Percentiles rank a stretch among this genome's conserved stretches.
These are phyloP conservation scores for Ustilago xerochloae DNA, from an alignment of 1,284 basidiomycete genomes.

Conservation along the genomic window DNA sequence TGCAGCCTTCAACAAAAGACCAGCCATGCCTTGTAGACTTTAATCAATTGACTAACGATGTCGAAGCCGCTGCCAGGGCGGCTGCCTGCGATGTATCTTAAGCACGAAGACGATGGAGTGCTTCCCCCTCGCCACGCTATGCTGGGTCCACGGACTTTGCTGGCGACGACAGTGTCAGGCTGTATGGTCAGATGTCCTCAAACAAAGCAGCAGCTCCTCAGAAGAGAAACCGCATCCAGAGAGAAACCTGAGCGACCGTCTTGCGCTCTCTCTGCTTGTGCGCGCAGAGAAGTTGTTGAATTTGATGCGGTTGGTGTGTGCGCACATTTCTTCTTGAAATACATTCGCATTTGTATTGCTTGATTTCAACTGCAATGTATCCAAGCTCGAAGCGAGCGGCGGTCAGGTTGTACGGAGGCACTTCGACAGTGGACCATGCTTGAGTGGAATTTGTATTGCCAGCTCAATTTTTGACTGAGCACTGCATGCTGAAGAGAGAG, in stretches of 20 bases:
- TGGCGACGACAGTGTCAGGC: too few species aligned
- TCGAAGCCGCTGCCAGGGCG: too few species aligned
- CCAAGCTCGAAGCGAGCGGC: background rate
- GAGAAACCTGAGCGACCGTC: slow-evolving; percentile 1
- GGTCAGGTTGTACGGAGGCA: background rate
- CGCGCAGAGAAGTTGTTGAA: background rate
- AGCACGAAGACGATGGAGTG: background rate
- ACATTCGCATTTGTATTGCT: slow-evolving; percentile 1
- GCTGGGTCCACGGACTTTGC: too few species aligned
- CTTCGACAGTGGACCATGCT: background rate
- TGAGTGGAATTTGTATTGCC: slow-evolving; percentile 1
- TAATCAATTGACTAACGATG: too few species aligned
- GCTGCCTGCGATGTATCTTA: too few species aligned
- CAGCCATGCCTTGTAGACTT: too few species aligned
- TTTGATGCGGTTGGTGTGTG: slow-evolving; percentile 17
- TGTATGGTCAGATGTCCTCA: slow-evolving; percentile 1
- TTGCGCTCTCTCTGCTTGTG: background rate
- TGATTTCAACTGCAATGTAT: slow-evolving; percentile 1
- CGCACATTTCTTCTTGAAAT: slow-evolving; percentile 27
- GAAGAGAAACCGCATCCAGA: background rate
- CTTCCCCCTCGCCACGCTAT: background rate
- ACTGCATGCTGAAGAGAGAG: background rate
- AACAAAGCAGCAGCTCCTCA: background rate
- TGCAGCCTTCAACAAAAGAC: too few species aligned
- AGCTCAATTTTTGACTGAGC: background rate